Evolutionary conservation across 345 rosid species (phyloP).

Genomic region (Hibiscus trionum): DNA sequence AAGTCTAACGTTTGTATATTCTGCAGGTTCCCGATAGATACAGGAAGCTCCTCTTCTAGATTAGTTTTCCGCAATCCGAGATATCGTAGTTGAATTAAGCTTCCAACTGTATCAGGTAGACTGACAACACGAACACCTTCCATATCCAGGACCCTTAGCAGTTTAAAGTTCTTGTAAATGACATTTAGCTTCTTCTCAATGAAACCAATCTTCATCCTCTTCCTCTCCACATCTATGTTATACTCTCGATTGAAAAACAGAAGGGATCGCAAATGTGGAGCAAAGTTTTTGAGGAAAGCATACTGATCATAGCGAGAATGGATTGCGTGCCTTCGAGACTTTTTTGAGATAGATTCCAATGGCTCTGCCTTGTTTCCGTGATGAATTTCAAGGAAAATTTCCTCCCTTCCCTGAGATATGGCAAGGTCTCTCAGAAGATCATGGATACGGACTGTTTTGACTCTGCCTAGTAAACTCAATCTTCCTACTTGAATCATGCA

Average conservation of each 20-base stretch:
- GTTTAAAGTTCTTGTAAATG: slow-evolving; percentile 12
- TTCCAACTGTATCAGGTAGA: neutral
- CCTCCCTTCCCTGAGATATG: slow-evolving; percentile 11
- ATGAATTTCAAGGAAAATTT: slow-evolving; percentile 17
- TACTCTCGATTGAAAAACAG: slow-evolving; percentile 6
- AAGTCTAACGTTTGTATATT: slow-evolving; percentile 16
- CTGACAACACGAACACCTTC: slow-evolving; percentile 10
- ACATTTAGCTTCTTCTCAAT: slow-evolving; percentile 8
- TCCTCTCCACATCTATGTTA: slow-evolving; percentile 2
- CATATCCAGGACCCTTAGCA: slow-evolving; percentile 19
- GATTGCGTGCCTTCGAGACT: slow-evolving; percentile 11
- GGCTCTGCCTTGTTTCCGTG: neutral
- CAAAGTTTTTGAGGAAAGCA: neutral
- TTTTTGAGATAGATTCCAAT: slow-evolving; percentile 3
- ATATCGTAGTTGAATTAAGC: slow-evolving; percentile 18
- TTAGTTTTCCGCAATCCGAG: slow-evolving; percentile 14
- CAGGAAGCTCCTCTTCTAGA: slow-evolving; percentile 11
- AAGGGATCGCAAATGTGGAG: slow-evolving; percentile 15
- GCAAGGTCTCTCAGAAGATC: slow-evolving; percentile 18
- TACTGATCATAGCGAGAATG: slow-evolving; percentile 13
- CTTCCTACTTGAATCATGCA: slow-evolving; percentile 23
- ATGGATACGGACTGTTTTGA: slow-evolving; percentile 15
- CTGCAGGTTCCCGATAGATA: slow-evolving; percentile 2
- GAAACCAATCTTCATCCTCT: neutral
- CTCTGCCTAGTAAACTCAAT: slow-evolving; percentile 8